Evolutionary conservation across 202 grass and related monocot species (phyloP), one percentile per base, ranked within the genome.

Genomic region (Tripidium arundinaceum): DNA sequence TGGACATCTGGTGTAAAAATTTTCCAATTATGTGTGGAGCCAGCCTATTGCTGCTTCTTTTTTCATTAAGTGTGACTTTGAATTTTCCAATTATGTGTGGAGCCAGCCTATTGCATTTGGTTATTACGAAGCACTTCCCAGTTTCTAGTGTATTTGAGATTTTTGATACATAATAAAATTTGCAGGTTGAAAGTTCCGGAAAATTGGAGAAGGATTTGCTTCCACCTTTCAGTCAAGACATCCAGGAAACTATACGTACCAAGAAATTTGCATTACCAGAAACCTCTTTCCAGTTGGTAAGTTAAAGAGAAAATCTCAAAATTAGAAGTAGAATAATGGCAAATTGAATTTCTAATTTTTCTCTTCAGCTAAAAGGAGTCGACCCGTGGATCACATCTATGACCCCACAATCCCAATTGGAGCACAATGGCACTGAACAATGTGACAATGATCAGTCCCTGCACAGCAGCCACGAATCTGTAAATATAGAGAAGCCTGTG

Each of bases 271-370:
- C 65, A 65, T 83, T 77, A 84, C 76, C 46, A 34, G 64, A 81
- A 83, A 83, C 80, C 81, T 90, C 76, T 60, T 79, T 90, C 71
- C 69, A 90, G 71, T 39, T 90, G 81, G 88, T 90, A 90, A 61
- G 84, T 84, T 39, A 50, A 83, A 55, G 47, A 61, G 18, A 31
- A 80, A 40, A 47, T 59, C 46, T 47, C 12, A 68, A 31, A 59
- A 67, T 59, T 54, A 11, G 12, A 26, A 73, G 65, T 78, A 33
- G 19, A 67, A 79, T 45, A 65, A 10, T 14, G 11, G 34, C 11
- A 39, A 85, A 11, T 42, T 81, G 38, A 73, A 27, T 29, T 61
- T 62, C 18, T 46, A 46, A 29, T n/a, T 61, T 76, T 77, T 65
- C 71, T 78, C 0, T 73, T 78, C 82, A 89, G 83, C 82, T 89